phyloP scores from a whole-genome alignment of 2,329 filamentous ascomycete species.

The Setomelanomma holmii region DNA sequence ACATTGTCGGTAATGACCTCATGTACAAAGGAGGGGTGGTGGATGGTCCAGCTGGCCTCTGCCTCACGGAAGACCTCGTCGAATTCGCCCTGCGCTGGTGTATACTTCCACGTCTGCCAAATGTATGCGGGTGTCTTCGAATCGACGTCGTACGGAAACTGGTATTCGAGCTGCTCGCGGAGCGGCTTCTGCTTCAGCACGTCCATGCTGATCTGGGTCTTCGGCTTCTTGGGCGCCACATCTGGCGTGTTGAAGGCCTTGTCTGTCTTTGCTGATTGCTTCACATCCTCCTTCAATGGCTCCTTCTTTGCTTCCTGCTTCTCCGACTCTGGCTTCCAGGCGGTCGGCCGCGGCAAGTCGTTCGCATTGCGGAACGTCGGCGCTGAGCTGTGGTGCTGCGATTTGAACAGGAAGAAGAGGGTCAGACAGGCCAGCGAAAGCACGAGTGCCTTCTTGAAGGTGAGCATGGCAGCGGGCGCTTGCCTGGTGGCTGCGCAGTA shows the following conservation, averaged over 20 bases:
- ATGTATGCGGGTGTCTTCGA: constrained; percentile 95
- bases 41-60: constrained; percentile 87
- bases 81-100: constrained; percentile 79
- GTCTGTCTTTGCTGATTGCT: constrained; percentile 30
- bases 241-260: constrained; percentile 40
- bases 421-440: constrained; percentile 73
- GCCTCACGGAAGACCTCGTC: constrained; percentile 75
- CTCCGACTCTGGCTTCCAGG: constrained; percentile 36
- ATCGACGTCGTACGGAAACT: constrained; percentile 91
- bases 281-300: constrained; percentile 13
- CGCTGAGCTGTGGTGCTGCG: constrained; percentile 57
- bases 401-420: constrained; percentile 73
- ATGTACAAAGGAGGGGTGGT: constrained; percentile 91
- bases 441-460: constrained; percentile 77
- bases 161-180: constrained; percentile 83
- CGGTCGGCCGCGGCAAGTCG: constrained; percentile 45
- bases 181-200: constrained; percentile 77
- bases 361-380: constrained; percentile 42
- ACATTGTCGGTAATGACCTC: constrained; percentile 95
- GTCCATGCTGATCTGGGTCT: constrained; percentile 68
- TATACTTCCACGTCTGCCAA: constrained; percentile 98
- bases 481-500: neutral
- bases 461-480: constrained; percentile 67
- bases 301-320: constrained; percentile 14
- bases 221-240: constrained; percentile 50